Evolutionary conservation across 352 stramenopile species (phyloP).

Genomic region (Globisporangium nagaii): DNA sequence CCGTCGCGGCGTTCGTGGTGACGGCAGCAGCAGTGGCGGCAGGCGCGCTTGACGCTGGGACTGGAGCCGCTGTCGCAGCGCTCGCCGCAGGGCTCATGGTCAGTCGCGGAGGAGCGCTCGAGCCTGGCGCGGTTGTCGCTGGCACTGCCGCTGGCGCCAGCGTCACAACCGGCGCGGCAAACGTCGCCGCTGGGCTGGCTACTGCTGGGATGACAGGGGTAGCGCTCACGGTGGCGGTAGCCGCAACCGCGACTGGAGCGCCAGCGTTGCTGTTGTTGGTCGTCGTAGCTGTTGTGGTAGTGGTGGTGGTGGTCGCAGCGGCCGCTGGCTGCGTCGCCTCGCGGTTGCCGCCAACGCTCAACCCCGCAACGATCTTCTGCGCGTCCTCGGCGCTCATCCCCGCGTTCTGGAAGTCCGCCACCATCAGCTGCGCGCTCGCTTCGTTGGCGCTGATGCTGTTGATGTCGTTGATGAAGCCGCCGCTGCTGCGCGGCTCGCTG

Average conservation of each 20-base stretch:
- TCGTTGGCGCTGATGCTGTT: neutral
- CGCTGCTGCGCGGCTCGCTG: neutral
- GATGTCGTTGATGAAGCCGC: slow-evolving; percentile 10
- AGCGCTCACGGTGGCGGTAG: neutral
- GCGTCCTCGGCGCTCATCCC: slow-evolving; percentile 12
- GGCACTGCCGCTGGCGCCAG: neutral
- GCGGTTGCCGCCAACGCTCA: neutral
- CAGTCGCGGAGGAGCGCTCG: neutral
- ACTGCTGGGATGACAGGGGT: neutral
- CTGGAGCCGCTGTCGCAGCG: neutral
- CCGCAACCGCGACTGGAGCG: neutral
- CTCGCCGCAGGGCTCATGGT: neutral
- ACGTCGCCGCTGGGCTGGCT: neutral
- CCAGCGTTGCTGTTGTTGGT: neutral
- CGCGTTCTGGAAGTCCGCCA: slow-evolving; percentile 15
- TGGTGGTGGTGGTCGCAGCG: neutral
- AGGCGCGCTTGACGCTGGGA: neutral
- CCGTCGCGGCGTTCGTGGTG: neutral
- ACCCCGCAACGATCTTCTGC: slow-evolving; percentile 9
- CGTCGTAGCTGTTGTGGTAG: neutral
- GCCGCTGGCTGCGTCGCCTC: neutral
- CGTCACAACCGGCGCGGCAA: neutral
- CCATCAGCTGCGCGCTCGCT: neutral
- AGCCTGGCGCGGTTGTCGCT: neutral
- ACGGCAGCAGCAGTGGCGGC: neutral